Evolutionary conservation across 495 filamentous ascomycete species (phyloP).

Genomic region (Parmelia sp.): DNA sequence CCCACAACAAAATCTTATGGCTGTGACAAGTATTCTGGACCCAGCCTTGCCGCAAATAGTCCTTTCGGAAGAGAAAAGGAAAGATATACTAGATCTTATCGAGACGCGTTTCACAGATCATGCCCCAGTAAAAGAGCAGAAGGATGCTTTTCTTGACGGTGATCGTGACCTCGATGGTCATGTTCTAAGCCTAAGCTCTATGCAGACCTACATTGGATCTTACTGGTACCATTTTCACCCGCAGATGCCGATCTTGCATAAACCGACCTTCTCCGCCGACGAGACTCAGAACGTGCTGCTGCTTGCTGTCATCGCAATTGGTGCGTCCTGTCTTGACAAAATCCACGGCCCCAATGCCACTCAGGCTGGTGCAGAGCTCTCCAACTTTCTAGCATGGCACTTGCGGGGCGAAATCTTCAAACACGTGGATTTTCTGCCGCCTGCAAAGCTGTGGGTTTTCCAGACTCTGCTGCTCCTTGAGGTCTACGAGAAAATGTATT

Average conservation of each 20-base stretch:
- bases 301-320: slow-evolving; percentile 91
- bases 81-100: slow-evolving; percentile 81
- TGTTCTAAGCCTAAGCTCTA: slow-evolving; percentile 83
- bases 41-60: slow-evolving; percentile 69
- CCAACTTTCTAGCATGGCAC: slow-evolving; percentile 86
- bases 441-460: slow-evolving; percentile 96
- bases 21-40: slow-evolving; percentile 84
- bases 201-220: slow-evolving; percentile 88
- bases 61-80: slow-evolving; percentile 81
- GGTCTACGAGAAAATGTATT: slow-evolving; percentile 95
- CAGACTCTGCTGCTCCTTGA: slow-evolving; percentile 86
- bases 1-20: slow-evolving; percentile 68
- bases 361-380: slow-evolving; percentile 66
- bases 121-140: slow-evolving; percentile 65
- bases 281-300: slow-evolving; percentile 77
- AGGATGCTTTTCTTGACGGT: slow-evolving; percentile 64
- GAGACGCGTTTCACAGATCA: slow-evolving; percentile 69
- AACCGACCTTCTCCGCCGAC: slow-evolving; percentile 86
- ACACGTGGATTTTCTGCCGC: slow-evolving; percentile 83
- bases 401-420: slow-evolving; percentile 89
- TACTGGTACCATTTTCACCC: slow-evolving; percentile 95
- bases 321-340: slow-evolving; percentile 81
- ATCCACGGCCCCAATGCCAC: slow-evolving; percentile 66
- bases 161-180: slow-evolving; percentile 66
- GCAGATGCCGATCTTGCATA: slow-evolving; percentile 89